A percentile compares a stretch with the other conserved stretches of the same genome.
phyloP scores from a whole-genome alignment of 441 rosid genomes.

The Francoa sonchifolia region DNA sequence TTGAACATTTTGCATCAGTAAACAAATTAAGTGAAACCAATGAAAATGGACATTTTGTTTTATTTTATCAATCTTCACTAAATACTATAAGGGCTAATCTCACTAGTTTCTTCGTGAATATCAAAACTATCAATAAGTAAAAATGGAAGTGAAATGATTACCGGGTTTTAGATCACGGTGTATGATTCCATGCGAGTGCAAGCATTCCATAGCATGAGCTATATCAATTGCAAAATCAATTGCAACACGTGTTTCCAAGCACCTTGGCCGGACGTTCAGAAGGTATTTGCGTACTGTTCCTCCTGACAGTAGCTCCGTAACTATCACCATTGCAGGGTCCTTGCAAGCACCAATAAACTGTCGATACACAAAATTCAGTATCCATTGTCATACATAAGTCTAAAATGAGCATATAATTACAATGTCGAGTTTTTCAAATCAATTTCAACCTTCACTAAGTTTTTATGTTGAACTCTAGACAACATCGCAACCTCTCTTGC shows the following conservation, averaged over 20 bases:
- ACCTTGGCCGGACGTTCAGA: conserved; percentile 37
- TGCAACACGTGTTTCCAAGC: conserved; percentile 41
- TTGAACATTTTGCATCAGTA: background rate
- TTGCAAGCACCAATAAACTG: conserved; percentile 61
- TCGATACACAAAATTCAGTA: conserved; percentile 7
- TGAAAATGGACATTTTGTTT: too few species aligned
- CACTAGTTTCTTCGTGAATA: too few species aligned
- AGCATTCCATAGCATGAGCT: conserved; percentile 56
- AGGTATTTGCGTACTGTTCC: conserved; percentile 49
- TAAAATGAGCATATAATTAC: too few species aligned
- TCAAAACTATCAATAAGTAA: too few species aligned
- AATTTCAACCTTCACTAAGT: conserved; percentile 39
- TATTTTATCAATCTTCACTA: too few species aligned
- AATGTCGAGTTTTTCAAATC: too few species aligned
- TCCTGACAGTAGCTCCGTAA: conserved; percentile 45
- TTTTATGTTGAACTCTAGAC: conserved; percentile 49
- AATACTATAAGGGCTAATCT: too few species aligned
- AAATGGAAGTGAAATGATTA: conserved; percentile 16
- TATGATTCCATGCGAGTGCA: conserved; percentile 55
- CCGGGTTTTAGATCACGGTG: conserved; percentile 63
- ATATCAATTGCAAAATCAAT: conserved; percentile 52
- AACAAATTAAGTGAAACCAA: background rate
- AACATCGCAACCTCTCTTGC: conserved; percentile 52
- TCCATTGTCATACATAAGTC: background rate
- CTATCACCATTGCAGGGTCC: conserved; percentile 57